Conservation (phyloP, 1,284 basidiomycete genomes). For the Boletus subluridellus region DNA sequence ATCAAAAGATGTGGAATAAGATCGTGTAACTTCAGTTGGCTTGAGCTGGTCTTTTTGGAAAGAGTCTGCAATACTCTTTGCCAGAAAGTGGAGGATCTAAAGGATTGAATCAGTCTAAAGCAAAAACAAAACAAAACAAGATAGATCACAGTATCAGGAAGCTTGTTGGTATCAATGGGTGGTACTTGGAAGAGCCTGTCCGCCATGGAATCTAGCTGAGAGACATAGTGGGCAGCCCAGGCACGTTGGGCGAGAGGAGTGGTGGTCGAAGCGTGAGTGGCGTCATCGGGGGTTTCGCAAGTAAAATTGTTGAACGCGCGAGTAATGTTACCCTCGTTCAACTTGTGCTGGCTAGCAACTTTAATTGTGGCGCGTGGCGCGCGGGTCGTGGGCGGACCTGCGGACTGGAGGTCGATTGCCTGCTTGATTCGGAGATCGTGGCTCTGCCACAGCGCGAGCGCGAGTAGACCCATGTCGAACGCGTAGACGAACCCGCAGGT, state of each 20-base stretch:
- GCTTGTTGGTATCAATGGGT: conserved; percentile 42
- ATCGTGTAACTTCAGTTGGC: conserved; percentile 40
- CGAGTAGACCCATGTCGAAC: conserved; percentile 42
- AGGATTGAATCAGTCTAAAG: neutral
- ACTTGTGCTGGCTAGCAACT: conserved; percentile 37
- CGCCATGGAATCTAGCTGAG: conserved; percentile 22
- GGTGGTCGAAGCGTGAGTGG: neutral
- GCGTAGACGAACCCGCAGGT: conserved; percentile 37
- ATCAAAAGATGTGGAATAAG: conserved; percentile 32
- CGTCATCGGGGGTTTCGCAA: conserved; percentile 27
- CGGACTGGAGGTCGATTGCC: conserved; percentile 57
- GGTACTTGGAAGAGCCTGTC: conserved; percentile 26
- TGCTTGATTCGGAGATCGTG: conserved; percentile 37
- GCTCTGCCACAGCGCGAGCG: conserved; percentile 36
- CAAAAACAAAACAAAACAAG: neutral
- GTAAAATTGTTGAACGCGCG: conserved; percentile 39
- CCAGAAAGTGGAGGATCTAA: conserved; percentile 41
- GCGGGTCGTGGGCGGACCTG: conserved; percentile 34
- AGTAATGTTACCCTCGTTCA: conserved; percentile 40
- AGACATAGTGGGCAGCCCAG: conserved; percentile 50
- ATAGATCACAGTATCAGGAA: conserved; percentile 36
- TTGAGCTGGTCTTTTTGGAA: conserved; percentile 48
- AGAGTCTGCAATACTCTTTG: conserved; percentile 48
- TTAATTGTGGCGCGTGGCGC: conserved; percentile 44
- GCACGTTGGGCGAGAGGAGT: conserved; percentile 46